phyloP scores from a whole-genome alignment of 139 green algal genomes.

The Chlamydomonas schloesseri region DNA sequence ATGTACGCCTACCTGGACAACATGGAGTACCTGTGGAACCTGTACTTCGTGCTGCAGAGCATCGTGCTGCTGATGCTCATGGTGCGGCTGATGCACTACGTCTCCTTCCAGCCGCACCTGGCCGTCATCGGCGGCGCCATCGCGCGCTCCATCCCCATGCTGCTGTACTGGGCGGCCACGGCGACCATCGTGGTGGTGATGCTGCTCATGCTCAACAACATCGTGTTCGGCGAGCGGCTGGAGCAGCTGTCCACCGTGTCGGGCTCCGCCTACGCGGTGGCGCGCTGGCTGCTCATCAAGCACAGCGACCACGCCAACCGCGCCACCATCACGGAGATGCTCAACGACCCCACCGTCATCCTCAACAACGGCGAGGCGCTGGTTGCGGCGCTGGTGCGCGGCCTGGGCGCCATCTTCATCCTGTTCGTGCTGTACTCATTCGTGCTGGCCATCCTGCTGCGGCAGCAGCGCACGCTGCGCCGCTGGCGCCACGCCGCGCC shows the following conservation, averaged over 20 bases:
- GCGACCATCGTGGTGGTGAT: slow-evolving; percentile 16
- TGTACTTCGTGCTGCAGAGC: slow-evolving; percentile 50
- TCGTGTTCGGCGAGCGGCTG: slow-evolving; percentile 46
- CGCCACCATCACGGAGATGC: slow-evolving; percentile 22
- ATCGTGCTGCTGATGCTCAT: slow-evolving; percentile 56
- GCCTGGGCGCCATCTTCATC: slow-evolving; percentile 6
- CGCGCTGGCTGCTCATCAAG: slow-evolving; percentile 43
- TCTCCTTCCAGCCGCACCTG: slow-evolving; percentile 58
- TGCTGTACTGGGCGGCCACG: slow-evolving; percentile 44
- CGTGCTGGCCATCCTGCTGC: slow-evolving; percentile 35
- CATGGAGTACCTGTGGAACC: slow-evolving; percentile 38
- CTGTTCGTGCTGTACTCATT: slow-evolving; percentile 19
- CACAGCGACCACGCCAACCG: slow-evolving; percentile 14
- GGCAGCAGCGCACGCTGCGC: not conserved
- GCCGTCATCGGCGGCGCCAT: slow-evolving; percentile 44
- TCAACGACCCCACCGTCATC: no score
- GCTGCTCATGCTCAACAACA: slow-evolving; percentile 15
- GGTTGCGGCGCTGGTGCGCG: no score
- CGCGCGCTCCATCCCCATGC: slow-evolving; percentile 13
- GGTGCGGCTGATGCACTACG: slow-evolving; percentile 51
- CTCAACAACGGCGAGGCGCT: not conserved
- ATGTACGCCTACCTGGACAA: slow-evolving; percentile 31
- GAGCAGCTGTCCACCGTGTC: not conserved
- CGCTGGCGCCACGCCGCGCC: not conserved
- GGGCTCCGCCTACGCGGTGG: not conserved